These are phyloP conservation scores for Penicillium sp. DNA, from an alignment of 2,329 filamentous ascomycete genomes.

Conservation along the genomic window DNA sequence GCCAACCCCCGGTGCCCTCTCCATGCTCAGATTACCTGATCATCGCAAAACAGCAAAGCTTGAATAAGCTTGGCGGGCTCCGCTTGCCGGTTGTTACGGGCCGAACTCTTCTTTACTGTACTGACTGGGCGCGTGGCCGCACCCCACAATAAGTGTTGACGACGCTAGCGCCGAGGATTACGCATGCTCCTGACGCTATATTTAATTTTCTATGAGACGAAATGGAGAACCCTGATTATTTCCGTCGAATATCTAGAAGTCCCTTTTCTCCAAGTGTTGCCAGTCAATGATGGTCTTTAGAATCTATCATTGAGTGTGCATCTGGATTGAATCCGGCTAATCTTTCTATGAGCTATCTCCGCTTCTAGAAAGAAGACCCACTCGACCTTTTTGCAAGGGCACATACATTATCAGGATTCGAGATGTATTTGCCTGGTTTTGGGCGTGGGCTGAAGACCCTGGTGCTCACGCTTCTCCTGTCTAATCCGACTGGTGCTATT, in stretches of 20 bases:
- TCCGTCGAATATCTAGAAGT: too few relatives aligned
- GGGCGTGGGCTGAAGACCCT: constrained; percentile 9
- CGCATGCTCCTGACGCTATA: constrained; percentile 29
- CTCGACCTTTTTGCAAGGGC: background rate
- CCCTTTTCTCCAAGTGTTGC: background rate
- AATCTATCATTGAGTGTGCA: constrained; percentile 1
- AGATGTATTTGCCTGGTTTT: constrained; percentile 20
- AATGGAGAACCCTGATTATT: constrained; percentile 10
- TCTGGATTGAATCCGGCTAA: background rate
- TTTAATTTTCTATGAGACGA: constrained; percentile 17
- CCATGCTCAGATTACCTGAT: constrained; percentile 4
- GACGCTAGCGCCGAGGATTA: constrained; percentile 35
- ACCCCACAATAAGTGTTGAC: constrained; percentile 29
- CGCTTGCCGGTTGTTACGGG: constrained; percentile 15
- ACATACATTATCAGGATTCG: background rate
- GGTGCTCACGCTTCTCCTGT: constrained; percentile 14
- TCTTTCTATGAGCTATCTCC: background rate
- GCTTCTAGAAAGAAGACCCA: background rate
- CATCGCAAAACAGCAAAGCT: constrained; percentile 24
- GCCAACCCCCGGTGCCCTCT: background rate
- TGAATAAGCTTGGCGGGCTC: constrained; percentile 27
- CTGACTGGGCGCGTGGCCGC: constrained; percentile 1
- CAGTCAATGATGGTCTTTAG: background rate
- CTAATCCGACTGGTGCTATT: constrained; percentile 27
- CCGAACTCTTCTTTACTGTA: background rate